A percentile compares a stretch with the other conserved stretches of the same genome.
These are phyloP conservation scores for Tanacetum coccineum DNA, from an alignment of 129 eudicot genomes.

Conservation along the genomic window DNA sequence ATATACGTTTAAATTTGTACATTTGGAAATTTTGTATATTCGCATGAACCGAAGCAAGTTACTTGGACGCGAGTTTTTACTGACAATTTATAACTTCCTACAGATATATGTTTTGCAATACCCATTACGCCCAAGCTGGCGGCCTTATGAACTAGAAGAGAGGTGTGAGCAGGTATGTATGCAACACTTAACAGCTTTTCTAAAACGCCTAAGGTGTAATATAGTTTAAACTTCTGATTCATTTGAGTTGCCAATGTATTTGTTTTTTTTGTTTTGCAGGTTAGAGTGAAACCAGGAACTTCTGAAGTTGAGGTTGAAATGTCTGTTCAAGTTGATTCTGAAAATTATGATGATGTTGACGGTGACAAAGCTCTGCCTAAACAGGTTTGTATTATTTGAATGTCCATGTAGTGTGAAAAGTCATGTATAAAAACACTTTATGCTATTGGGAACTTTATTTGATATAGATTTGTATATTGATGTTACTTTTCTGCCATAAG, in stretches of 20 bases:
- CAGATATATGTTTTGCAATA: slow-evolving; percentile 76
- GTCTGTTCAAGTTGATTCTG: slow-evolving; percentile 53
- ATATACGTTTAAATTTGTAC: too few relatives aligned
- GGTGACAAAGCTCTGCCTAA: slow-evolving; percentile 41
- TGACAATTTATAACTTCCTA: slow-evolving; percentile 18
- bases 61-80: background rate
- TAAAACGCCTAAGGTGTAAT: background rate
- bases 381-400: slow-evolving; percentile 23
- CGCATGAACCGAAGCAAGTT: slow-evolving; percentile 8
- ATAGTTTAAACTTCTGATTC: background rate
- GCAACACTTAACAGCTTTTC: background rate
- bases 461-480: background rate
- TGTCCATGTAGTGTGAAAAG: background rate
- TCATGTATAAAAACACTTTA: background rate
- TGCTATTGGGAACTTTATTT: background rate
- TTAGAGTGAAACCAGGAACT: slow-evolving; percentile 57
- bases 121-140: slow-evolving; percentile 85
- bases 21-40: slow-evolving; percentile 13
- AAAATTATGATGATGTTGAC: slow-evolving; percentile 56
- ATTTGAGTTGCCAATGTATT: slow-evolving; percentile 8
- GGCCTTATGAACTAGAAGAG: slow-evolving; percentile 84
- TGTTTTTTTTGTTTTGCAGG: slow-evolving; percentile 43
- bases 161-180: slow-evolving; percentile 64
- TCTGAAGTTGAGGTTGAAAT: slow-evolving; percentile 72
- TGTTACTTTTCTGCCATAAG: background rate